phyloP scores from a whole-genome alignment of 2,329 filamentous ascomycete species.

The Cladosporium velox region DNA sequence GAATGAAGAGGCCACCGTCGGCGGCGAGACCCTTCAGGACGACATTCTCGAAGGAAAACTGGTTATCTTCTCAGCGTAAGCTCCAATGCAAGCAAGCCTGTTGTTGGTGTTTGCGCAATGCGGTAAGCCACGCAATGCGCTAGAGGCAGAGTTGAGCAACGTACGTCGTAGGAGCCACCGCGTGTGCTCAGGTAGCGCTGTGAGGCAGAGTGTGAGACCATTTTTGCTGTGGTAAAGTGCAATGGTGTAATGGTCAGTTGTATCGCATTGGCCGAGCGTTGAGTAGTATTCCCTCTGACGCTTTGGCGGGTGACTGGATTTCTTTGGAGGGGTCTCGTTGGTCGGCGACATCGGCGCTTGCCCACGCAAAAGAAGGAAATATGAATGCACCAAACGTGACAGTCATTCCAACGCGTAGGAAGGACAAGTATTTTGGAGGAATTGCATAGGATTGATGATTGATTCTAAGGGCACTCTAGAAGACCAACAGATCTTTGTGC shows the following conservation, averaged over 20 bases:
- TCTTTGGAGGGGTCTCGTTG: slow-evolving; percentile 7
- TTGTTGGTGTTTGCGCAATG: slow-evolving; percentile 2
- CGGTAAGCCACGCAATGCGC: neutral
- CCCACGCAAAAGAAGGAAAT: neutral
- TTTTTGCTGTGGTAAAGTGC: neutral
- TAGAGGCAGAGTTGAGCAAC: slow-evolving; percentile 28
- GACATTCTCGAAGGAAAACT: slow-evolving; percentile 89
- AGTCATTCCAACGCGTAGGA: neutral
- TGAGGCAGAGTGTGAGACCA: slow-evolving; percentile 50
- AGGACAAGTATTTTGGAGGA: neutral
- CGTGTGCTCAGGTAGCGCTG: slow-evolving; percentile 65
- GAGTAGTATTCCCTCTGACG: slow-evolving; percentile 4
- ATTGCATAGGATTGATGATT: neutral
- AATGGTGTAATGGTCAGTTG: neutral
- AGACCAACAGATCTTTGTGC: neutral
- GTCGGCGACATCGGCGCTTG: neutral
- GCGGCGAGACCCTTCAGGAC: slow-evolving; percentile 85
- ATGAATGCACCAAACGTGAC: neutral
- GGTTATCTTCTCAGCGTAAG: slow-evolving; percentile 35
- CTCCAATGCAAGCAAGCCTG: slow-evolving; percentile 24
- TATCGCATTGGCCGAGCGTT: neutral
- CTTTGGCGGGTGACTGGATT: slow-evolving; percentile 10
- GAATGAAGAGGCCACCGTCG: slow-evolving; percentile 88
- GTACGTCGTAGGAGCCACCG: slow-evolving; percentile 63
- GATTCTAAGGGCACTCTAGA: neutral